These are phyloP conservation scores for Suhomyces emberorum DNA, from an alignment of 805 yeast species.

Conservation along the genomic window DNA sequence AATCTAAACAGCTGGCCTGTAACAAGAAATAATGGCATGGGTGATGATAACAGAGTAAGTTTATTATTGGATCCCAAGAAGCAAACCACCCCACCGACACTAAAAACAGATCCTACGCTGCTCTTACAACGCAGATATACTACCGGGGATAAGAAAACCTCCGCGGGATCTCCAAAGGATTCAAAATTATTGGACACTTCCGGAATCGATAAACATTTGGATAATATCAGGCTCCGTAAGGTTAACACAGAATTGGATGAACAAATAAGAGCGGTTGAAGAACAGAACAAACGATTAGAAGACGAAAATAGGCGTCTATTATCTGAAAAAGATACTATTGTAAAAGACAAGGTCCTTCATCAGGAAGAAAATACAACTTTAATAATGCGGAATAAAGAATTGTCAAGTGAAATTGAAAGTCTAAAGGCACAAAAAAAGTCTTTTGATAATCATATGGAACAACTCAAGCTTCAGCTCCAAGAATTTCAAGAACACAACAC, in stretches of 20 bases:
- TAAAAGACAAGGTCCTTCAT: conserved; percentile 5
- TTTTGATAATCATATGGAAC: not conserved
- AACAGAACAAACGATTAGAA: not conserved
- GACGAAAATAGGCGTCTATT: not conserved
- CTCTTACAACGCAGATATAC: conserved; percentile 21
- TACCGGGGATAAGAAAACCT: not conserved
- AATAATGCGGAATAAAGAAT: conserved; percentile 4
- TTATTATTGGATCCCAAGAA: conserved; percentile 14
- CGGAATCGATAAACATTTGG: conserved; percentile 40
- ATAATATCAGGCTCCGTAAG: conserved; percentile 35
- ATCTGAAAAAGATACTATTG: not conserved
- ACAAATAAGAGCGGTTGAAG: not conserved
- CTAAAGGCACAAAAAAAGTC: not conserved
- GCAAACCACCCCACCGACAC: conserved; percentile 5
- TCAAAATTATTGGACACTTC: conserved; percentile 32
- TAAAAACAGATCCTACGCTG: conserved; percentile 24
- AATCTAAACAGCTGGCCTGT: conserved; percentile 49
- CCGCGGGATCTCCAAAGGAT: conserved; percentile 1
- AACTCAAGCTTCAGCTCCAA: not conserved
- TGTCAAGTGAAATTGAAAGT: conserved; percentile 1
- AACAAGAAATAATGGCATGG: conserved; percentile 11
- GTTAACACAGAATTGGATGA: conserved; percentile 21
- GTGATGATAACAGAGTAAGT: conserved; percentile 13
- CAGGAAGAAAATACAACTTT: conserved; percentile 8
- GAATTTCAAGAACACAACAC: not conserved